Evolutionary conservation across 768 basidiomycete genomes (phyloP).

Genomic region (Hydnum rufescens): DNA sequence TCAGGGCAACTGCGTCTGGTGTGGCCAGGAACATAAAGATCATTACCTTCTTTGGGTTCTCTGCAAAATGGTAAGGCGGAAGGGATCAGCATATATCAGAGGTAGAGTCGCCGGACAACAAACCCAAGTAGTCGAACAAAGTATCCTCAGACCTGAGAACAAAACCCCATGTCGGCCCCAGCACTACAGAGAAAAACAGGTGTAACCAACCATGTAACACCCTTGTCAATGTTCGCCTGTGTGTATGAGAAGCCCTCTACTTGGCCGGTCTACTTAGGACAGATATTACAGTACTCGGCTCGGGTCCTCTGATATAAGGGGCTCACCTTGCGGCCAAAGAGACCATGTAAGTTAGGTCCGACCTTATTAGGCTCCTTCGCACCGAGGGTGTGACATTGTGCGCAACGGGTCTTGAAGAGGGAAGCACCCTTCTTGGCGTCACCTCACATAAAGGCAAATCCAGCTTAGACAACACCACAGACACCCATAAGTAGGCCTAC

Average conservation of each 20-base stretch:
- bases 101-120: not conserved
- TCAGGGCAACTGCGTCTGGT: not conserved
- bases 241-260: conserved; percentile 80
- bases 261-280: conserved; percentile 38
- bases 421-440: conserved; percentile 76
- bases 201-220: conserved; percentile 41
- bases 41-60: conserved; percentile 90
- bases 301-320: conserved; percentile 4
- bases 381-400: conserved; percentile 81
- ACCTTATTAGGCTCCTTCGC: conserved; percentile 69
- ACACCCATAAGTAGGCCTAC: no score
- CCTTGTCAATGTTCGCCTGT: conserved; percentile 90
- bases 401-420: conserved; percentile 92
- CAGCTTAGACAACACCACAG: no score
- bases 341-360: conserved; percentile 84
- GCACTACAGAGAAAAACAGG: not conserved
- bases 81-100: not conserved
- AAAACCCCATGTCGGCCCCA: not conserved
- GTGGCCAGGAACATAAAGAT: not conserved
- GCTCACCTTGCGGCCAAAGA: conserved; percentile 49
- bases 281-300: not conserved
- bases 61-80: conserved; percentile 14
- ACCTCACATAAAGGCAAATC: no score
- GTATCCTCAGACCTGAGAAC: conserved; percentile 36
- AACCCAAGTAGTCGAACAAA: conserved; percentile 71